Percentiles rank a stretch among this genome's conserved stretches.
These are phyloP conservation scores for Serpula lacrymans DNA, from an alignment of 768 basidiomycete genomes.

Conservation along the genomic window DNA sequence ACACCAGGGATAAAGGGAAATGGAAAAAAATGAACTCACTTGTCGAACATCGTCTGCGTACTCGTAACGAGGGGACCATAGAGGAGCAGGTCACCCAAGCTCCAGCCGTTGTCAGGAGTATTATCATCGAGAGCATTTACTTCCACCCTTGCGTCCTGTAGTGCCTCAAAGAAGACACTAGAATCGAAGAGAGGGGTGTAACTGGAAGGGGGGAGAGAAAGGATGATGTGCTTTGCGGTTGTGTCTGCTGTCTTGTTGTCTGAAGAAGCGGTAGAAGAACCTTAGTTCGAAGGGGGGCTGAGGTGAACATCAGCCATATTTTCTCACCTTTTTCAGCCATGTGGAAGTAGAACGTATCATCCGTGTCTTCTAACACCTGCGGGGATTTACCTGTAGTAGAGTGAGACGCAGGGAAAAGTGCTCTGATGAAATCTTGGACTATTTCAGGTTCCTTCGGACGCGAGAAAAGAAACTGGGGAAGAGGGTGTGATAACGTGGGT, in stretches of 20 bases:
- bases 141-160: constrained; percentile 32
- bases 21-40: constrained; percentile 46
- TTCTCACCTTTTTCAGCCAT: constrained; percentile 25
- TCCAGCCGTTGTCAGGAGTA: constrained; percentile 33
- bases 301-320: constrained; percentile 15
- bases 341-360: constrained; percentile 70
- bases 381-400: constrained; percentile 2
- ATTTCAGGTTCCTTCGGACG: constrained; percentile 39
- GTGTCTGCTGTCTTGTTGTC: constrained; percentile 34
- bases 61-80: constrained; percentile 91
- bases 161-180: constrained; percentile 50
- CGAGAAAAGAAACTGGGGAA: constrained; percentile 61
- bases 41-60: constrained; percentile 93
- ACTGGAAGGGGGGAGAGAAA: constrained; percentile 47
- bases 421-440: constrained; percentile 36
- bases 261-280: constrained; percentile 25
- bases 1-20: no score
- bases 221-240: constrained; percentile 53
- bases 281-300: constrained; percentile 17
- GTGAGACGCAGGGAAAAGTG: constrained; percentile 30
- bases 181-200: constrained; percentile 74
- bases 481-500: constrained; percentile 32
- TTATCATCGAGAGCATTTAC: constrained; percentile 20
- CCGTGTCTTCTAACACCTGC: constrained; percentile 53
- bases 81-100: constrained; percentile 72